Base-by-base conservation (phyloP, 257 asterid genomes). In the Solanum peruvianum region DNA sequence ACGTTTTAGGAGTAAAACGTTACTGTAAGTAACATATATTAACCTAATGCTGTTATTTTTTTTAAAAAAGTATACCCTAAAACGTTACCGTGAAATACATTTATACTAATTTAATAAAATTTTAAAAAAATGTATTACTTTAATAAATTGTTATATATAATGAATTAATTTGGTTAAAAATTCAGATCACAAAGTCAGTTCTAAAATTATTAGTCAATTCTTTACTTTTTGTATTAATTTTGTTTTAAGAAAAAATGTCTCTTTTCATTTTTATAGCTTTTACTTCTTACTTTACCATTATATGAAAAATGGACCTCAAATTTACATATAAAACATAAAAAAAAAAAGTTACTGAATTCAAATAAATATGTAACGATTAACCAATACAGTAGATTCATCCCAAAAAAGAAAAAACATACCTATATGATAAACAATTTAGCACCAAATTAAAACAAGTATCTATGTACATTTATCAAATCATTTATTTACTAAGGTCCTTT, bases 281-380 rank as follows among this genome's bases (percentile, higher is more conserved):
- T 64, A n/a, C 29, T 64, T n/a, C 1, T 1, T 4, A n/a, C 0
- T 56, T 56, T 56, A 7, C 7, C 11, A 0, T 56, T 56, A 56
- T 56, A n/a, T 56, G 11, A n/a, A 20, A 20, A 56, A 56, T 7
- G 25, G 5, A 56, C 12, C 66, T 56, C n/a, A 20, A 56, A 56
- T 56, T 41, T 56, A 64, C 0, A 64, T 12, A 11, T 62, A 4
- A 64, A 64, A 31, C 33, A n/a, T 64, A 64, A 11, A 64, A 64
- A 62, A 8, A 13, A 4, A 1, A 58, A 62, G 0, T 64, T n/a
- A n/a, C 0, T 2, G 18, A n/a, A 2, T 64, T 11, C 16, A 64
- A 5, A 1, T n/a, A 1, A 64, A n/a, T 2, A 27, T 11, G 29
- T n/a, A 64, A 11, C 4, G 0, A 3, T 64, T n/a, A 64, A n/a